Evolutionary conservation across 2,329 filamentous ascomycete genomes (phyloP).

Genomic region (Madurella fahalii): DNA sequence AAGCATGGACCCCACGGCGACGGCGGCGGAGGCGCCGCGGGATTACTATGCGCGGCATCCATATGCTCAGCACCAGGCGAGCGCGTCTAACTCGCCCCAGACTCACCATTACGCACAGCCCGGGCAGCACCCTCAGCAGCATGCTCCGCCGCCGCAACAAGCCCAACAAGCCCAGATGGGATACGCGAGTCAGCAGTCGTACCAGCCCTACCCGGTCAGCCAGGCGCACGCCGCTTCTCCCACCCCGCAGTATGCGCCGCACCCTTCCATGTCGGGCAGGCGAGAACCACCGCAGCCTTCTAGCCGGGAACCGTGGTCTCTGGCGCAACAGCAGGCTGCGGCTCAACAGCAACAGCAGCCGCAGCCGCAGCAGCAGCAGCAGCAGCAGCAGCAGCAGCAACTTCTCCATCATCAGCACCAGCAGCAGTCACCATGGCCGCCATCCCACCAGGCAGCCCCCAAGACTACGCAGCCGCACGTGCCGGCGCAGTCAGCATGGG

Average conservation of each 20-base stretch:
- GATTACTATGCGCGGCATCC: constrained; percentile 46
- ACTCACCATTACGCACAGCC: constrained; percentile 25
- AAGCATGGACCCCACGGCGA: constrained; percentile 35
- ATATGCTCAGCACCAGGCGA: constrained; percentile 33
- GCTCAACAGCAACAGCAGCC: constrained; percentile 19
- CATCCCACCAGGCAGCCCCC: constrained; percentile 21
- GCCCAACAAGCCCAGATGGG: constrained; percentile 25
- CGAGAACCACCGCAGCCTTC: constrained; percentile 40
- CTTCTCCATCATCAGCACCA: constrained; percentile 11
- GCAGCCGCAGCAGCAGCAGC: constrained; percentile 16
- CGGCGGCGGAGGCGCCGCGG: constrained; percentile 31
- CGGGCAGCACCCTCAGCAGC: constrained; percentile 17
- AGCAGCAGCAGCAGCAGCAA: constrained; percentile 14
- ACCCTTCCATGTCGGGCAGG: constrained; percentile 41
- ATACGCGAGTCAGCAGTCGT: constrained; percentile 26
- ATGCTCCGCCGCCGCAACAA: constrained; percentile 12
- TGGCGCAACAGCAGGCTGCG: constrained; percentile 27
- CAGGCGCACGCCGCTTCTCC: constrained; percentile 43
- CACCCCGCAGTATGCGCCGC: constrained; percentile 52
- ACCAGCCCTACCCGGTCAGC: constrained; percentile 39
- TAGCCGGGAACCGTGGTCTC: constrained; percentile 36
- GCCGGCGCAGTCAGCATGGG: constrained; percentile 27
- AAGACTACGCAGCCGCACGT: constrained; percentile 19
- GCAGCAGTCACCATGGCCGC: constrained; percentile 15
- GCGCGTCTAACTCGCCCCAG: constrained; percentile 31